Evolutionary conservation across 2,329 filamentous ascomycete genomes (phyloP), one percentile per base, ranked within the genome.

Genomic region (Didymella pomorum): DNA sequence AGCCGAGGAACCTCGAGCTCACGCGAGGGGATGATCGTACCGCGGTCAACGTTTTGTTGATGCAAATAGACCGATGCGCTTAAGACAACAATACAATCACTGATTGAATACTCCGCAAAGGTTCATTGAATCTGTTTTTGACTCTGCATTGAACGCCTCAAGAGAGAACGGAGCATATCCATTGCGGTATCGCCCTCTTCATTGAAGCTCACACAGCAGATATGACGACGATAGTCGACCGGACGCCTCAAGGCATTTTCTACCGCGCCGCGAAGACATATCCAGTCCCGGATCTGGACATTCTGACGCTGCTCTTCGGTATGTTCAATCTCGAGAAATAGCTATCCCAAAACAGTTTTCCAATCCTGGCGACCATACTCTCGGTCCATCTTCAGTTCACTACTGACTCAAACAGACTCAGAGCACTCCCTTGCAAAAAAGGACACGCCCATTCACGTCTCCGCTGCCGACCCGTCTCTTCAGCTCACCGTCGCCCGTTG

Each of bases 401-500:
- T 29, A 8, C 50, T 49, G 25, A 58, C 14, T 20, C 18, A 4
- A 25, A 11, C 44, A 75, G 69, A 73, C 45, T 66, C 69, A 1
- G 66, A 74, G 20, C 62, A 76, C 37, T 70, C 68, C 16, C 60
- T 66, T 10, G 71, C 78, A 21, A 71, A 79, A 21, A 81, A 85
- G 44, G 79, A 85, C 50, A 84, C 82, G 0, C 66, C 83, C 2
- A 73, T 89, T 4, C 85, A 88, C 68, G 78, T 81, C 42, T 85
- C 87, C 63, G 86, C 87, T 0, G 79, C 80, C 6, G 78, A 87
- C 48, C 84, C 86, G 0, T 76, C 76, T n/a, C 79, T 82, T 50
- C 68, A 71, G 52, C 74, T 89, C 55, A 88, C 82, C 45, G 87
- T 84, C 68, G 75, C 79, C 0, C 76, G 80, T 28, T 78, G 83